These are phyloP conservation scores for Diaporthe sp. DNA, from an alignment of 2,329 filamentous ascomycete genomes.

Conservation along the genomic window DNA sequence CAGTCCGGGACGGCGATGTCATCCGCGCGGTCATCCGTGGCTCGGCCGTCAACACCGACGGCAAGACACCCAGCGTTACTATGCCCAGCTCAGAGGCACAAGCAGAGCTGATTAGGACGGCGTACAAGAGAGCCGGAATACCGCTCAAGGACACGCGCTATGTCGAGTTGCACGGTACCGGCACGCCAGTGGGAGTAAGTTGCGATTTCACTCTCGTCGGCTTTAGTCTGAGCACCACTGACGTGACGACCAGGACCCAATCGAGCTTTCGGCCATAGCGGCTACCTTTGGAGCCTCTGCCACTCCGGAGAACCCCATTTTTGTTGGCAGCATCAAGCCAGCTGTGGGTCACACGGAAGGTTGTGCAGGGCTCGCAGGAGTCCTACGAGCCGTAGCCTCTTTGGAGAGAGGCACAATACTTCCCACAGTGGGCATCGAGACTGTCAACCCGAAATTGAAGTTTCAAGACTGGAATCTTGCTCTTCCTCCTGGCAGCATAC, in stretches of 20 bases:
- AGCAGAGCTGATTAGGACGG: conserved; percentile 49
- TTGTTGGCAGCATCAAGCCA: conserved; percentile 54
- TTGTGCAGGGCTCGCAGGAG: conserved; percentile 61
- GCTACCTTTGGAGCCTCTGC: conserved; percentile 50
- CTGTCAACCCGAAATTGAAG: conserved; percentile 63
- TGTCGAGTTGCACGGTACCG: neutral
- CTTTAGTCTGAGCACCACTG: neutral
- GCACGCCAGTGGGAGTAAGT: conserved; percentile 52
- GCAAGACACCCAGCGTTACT: conserved; percentile 57
- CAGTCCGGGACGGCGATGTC: conserved; percentile 61
- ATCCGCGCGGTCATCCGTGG: conserved; percentile 56
- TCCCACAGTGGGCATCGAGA: conserved; percentile 64
- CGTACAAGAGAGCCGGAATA: conserved; percentile 50
- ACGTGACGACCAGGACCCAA: conserved; percentile 49
- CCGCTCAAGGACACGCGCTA: neutral
- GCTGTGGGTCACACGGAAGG: conserved; percentile 65
- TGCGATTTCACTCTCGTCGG: neutral
- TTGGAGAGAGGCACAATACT: conserved; percentile 64
- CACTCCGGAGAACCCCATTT: conserved; percentile 46
- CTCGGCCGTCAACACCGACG: conserved; percentile 58
- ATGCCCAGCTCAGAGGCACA: conserved; percentile 55
- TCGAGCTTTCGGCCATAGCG: conserved; percentile 59
- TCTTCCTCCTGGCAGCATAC: conserved; percentile 51
- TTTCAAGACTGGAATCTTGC: conserved; percentile 65
- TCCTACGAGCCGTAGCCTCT: conserved; percentile 67